phyloP scores from a whole-genome alignment of 352 stramenopile species.

The Elongisporangium anandrum region DNA sequence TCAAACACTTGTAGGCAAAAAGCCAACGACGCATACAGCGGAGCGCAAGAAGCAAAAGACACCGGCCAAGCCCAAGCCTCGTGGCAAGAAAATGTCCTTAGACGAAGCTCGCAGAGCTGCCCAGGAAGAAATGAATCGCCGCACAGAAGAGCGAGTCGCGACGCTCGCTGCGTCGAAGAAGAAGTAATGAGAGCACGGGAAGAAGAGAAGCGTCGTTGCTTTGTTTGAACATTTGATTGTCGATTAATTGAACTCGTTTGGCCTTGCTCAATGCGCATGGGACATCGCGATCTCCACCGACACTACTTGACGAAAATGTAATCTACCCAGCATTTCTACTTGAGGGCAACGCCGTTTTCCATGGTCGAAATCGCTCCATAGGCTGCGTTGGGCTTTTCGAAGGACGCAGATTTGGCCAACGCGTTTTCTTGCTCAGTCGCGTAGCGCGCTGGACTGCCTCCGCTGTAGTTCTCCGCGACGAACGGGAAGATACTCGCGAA shows the following conservation, averaged over 20 bases:
- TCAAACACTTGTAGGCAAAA: conserved; percentile 16
- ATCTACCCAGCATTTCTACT: not conserved
- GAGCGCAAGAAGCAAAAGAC: conserved; percentile 14
- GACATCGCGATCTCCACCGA: no score
- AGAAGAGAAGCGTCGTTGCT: not conserved
- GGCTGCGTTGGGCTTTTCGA: not conserved
- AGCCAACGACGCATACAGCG: conserved; percentile 8
- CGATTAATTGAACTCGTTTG: no score
- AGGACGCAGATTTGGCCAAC: not conserved
- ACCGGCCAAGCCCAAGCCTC: not conserved
- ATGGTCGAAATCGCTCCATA: not conserved
- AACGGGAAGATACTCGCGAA: conserved; percentile 42
- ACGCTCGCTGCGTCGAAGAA: conserved; percentile 56
- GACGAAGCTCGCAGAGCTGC: conserved; percentile 60
- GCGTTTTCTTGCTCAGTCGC: not conserved
- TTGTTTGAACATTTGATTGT: not conserved
- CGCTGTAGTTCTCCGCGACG: conserved; percentile 26
- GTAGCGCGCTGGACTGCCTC: conserved; percentile 2
- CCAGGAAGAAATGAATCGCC: conserved; percentile 67
- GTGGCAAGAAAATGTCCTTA: conserved; percentile 36
- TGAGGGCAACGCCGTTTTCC: not conserved
- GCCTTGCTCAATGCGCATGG: no score
- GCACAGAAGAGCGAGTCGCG: conserved; percentile 60
- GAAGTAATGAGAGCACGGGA: conserved; percentile 39
- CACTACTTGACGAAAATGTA: conserved; percentile 5